These are phyloP conservation scores for Thymus mandschuricus DNA, from an alignment of 257 asterid species.

Conservation along the genomic window DNA sequence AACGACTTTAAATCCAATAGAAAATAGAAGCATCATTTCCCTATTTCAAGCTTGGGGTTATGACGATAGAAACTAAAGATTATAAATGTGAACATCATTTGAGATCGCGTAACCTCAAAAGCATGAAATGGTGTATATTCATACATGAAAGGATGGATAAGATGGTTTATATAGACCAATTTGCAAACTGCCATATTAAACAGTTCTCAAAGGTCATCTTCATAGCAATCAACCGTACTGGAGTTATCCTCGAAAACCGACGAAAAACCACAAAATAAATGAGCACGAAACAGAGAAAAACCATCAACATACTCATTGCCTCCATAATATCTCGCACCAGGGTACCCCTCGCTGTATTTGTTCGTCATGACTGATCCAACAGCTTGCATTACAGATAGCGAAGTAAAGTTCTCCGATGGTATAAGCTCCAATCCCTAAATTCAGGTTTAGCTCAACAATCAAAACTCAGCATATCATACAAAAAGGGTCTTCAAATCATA, in stretches of 20 bases:
- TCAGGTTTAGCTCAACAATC: conserved; percentile 21
- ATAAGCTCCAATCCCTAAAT: conserved; percentile 86
- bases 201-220: not conserved
- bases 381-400: conserved; percentile 95
- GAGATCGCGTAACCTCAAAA: not conserved
- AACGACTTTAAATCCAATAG: conserved; percentile 13
- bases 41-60: no score
- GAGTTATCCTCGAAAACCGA: not conserved
- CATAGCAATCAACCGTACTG: not conserved
- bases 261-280: not conserved
- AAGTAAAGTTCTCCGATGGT: conserved; percentile 93
- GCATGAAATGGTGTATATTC: not conserved
- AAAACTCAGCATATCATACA: not conserved
- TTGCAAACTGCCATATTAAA: conserved; percentile 7
- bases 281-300: conserved; percentile 16
- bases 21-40: not conserved
- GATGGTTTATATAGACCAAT: not conserved
- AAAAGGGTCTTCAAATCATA: not conserved
- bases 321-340: conserved; percentile 98
- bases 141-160: conserved; percentile 5
- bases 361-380: conserved; percentile 98
- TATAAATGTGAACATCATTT: not conserved
- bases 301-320: conserved; percentile 81
- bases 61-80: not conserved
- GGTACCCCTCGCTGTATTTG: conserved; percentile 96